Base-by-base conservation (phyloP, 768 basidiomycete genomes). In the Multifurca ochricompacta region DNA sequence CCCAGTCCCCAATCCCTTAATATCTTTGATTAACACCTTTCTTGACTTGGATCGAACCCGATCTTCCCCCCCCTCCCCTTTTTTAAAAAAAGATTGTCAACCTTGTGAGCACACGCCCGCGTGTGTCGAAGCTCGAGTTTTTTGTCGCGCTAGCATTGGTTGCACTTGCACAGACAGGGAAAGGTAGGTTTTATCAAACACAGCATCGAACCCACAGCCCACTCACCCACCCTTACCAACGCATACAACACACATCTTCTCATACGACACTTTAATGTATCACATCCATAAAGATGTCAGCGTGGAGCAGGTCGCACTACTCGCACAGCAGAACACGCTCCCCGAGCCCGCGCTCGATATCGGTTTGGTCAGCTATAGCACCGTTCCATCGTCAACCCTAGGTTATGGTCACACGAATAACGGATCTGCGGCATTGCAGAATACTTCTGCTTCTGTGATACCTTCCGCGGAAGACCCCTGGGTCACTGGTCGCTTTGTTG, bases 91-190 rank as follows among this genome's bases (percentile, higher is more conserved):
- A 94, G 91, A 94, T 97, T 62, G 86, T 96, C 52, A 91, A 87
- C 68, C 74, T 94, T 19, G 91, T 92, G 48, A 89, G 87, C 69
- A 83, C 85, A 31, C 78, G 78, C 54, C 77, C 87, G 40, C 77
- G 84, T 47, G 86, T 97, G 34, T 89, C 90, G 7, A 89, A 82
- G 61, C 80, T 85, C 53, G 93, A 97, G 65, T 94, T 95, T 73
- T 94, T 88, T 66, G 88, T 94, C 10, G 89, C 91, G 9, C 70
- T 97, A 23, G 91, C 89, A 10, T 75, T 97, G 13, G 90, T 89
- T 41, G 89, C 90, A 2, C 73, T 95, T 4, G 90, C 89, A 5
- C 93, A 97, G 68, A 72, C 80, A 5, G 84, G 82, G 3, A 83
- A 84, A 78, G 89, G 89, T 87, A 52, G 23, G 70, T 62, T 6